phyloP scores from a whole-genome alignment of 2,329 filamentous ascomycete species.

The Chrysosporium keratinophilum region DNA sequence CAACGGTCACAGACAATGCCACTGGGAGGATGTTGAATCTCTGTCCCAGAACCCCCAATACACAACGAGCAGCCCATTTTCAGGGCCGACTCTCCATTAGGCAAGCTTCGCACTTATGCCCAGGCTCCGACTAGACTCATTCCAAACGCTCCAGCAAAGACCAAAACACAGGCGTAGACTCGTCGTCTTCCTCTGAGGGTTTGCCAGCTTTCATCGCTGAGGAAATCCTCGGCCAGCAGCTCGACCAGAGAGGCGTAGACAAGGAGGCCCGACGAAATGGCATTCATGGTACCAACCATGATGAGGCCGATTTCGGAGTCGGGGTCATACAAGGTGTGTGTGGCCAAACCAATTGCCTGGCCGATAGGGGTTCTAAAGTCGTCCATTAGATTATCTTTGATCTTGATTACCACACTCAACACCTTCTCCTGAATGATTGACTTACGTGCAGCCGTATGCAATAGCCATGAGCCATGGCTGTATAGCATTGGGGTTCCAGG shows the following conservation, averaged over 20 bases:
- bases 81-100: background rate
- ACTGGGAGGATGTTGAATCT: constrained; percentile 8
- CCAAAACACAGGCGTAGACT: constrained; percentile 52
- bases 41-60: background rate
- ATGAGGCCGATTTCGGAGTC: constrained; percentile 60
- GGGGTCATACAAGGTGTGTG: constrained; percentile 65
- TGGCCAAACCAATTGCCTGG: constrained; percentile 65
- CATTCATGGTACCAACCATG: constrained; percentile 73
- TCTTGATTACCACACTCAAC: background rate
- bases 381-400: background rate
- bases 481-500: constrained; percentile 23
- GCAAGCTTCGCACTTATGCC: constrained; percentile 38
- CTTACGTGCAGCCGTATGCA: constrained; percentile 52
- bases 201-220: constrained; percentile 64
- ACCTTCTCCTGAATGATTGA: constrained; percentile 4
- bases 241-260: constrained; percentile 70
- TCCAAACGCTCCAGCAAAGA: constrained; percentile 53
- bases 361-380: constrained; percentile 58
- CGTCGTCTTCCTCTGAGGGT: constrained; percentile 52
- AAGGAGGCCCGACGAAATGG: constrained; percentile 64
- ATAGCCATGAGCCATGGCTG: constrained; percentile 62
- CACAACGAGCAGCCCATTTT: background rate
- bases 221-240: constrained; percentile 66
- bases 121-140: constrained; percentile 67
- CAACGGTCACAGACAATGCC: too few species aligned